Conservation (phyloP, 352 stramenopile genomes). For the Aphanomyces cochlioides region DNA sequence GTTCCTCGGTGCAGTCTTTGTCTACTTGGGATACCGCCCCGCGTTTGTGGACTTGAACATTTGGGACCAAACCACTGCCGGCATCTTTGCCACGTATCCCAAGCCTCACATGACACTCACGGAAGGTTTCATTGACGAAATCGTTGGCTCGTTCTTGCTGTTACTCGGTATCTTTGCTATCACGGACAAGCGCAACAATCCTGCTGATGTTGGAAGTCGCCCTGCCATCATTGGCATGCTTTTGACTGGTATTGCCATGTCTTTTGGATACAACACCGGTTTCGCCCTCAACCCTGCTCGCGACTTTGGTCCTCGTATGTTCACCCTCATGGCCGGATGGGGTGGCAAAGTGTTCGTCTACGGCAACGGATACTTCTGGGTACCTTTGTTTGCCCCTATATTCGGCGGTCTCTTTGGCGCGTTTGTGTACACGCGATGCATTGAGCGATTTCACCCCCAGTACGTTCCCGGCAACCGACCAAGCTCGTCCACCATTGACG, state of each 20-base stretch:
- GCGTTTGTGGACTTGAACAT: conserved; percentile 51
- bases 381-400: conserved; percentile 42
- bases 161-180: conserved; percentile 29
- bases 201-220: conserved; percentile 43
- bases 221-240: conserved; percentile 67
- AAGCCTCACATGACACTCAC: conserved; percentile 59
- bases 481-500: conserved; percentile 29
- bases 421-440: conserved; percentile 25
- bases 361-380: conserved; percentile 36
- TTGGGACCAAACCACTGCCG: conserved; percentile 58
- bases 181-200: conserved; percentile 31
- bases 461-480: conserved; percentile 26
- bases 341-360: conserved; percentile 43
- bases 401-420: conserved; percentile 34
- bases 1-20: conserved; percentile 57
- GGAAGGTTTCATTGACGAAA: conserved; percentile 51
- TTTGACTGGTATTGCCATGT: conserved; percentile 69
- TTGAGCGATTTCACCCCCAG: conserved; percentile 26
- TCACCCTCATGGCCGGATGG: conserved; percentile 48
- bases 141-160: conserved; percentile 29
- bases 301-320: conserved; percentile 55
- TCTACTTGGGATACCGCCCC: conserved; percentile 65
- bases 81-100: conserved; percentile 72
- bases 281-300: conserved; percentile 70
- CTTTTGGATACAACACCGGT: conserved; percentile 76